These are phyloP conservation scores for Populus simonii DNA, from an alignment of 345 rosid genomes.

Conservation along the genomic window DNA sequence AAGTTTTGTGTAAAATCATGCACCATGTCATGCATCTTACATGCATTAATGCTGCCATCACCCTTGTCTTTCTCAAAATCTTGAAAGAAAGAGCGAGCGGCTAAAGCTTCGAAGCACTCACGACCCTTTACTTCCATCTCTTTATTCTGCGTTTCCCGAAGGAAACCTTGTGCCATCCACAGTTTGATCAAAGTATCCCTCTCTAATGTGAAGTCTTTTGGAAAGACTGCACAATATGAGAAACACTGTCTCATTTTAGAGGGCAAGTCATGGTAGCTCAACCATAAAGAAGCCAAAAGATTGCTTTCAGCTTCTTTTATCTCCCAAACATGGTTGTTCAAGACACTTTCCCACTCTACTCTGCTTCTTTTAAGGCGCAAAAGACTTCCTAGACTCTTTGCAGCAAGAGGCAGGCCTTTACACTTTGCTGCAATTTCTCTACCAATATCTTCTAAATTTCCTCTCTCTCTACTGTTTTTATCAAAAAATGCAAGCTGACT, in stretches of 20 bases:
- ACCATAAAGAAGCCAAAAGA: constrained; percentile 2
- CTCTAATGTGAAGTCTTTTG: not conserved
- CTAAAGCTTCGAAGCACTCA: not conserved
- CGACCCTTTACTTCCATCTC: not conserved
- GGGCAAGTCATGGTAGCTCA: constrained; percentile 12
- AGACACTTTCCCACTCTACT: constrained; percentile 21
- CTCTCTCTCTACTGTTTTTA: not conserved
- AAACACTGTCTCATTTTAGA: not conserved
- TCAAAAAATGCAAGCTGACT: constrained; percentile 1
- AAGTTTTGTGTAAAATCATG: not conserved
- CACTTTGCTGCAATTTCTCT: not conserved
- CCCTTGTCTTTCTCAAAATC: not conserved
- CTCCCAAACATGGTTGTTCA: constrained; percentile 15
- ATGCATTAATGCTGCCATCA: not conserved
- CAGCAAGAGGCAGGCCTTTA: constrained; percentile 8
- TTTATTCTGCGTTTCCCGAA: not conserved
- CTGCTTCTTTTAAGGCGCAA: not conserved
- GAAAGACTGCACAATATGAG: constrained; percentile 2
- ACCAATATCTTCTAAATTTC: not conserved
- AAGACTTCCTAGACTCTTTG: constrained; percentile 6
- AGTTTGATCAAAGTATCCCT: not conserved
- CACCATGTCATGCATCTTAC: constrained; percentile 7
- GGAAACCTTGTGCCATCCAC: constrained; percentile 21
- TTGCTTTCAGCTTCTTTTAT: constrained; percentile 4
- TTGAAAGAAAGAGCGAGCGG: not conserved